Conservation (phyloP, 2,329 filamentous ascomycete genomes). For the Monilinia fructicola region DNA sequence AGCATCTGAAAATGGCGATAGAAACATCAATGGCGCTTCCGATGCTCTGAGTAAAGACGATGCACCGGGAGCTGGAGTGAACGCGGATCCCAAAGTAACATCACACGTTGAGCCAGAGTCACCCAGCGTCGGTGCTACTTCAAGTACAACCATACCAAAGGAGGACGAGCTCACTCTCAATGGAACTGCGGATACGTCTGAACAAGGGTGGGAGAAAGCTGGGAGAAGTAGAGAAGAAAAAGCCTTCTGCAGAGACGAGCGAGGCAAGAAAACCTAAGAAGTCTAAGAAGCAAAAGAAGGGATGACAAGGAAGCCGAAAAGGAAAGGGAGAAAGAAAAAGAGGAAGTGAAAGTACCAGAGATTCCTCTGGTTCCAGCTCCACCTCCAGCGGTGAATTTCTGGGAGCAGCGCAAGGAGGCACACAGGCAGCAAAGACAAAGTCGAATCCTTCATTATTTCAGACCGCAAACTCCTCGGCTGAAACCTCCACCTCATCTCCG, state of each 20-base stretch:
- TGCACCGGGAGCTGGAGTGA: constrained; percentile 27
- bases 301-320: constrained; percentile 49
- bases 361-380: constrained; percentile 71
- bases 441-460: constrained; percentile 30
- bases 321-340: constrained; percentile 61
- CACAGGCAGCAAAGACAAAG: constrained; percentile 52
- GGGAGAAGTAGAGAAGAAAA: constrained; percentile 63
- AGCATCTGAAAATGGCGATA: constrained; percentile 35
- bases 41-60: constrained; percentile 31
- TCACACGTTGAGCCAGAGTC: constrained; percentile 46
- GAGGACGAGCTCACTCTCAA: constrained; percentile 56
- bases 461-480: constrained; percentile 22
- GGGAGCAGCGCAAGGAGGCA: constrained; percentile 75
- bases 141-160: constrained; percentile 52
- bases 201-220: constrained; percentile 67
- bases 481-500: constrained; percentile 28
- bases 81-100: constrained; percentile 31
- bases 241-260: constrained; percentile 46
- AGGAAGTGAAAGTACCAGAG: constrained; percentile 53
- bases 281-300: constrained; percentile 39
- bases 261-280: constrained; percentile 39
- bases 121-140: constrained; percentile 54
- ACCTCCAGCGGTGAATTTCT: constrained; percentile 81
- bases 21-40: constrained; percentile 33
- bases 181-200: constrained; percentile 59